Evolutionary conservation across 352 stramenopile genomes (phyloP).

Genomic region (Pythium vanterpoolii): DNA sequence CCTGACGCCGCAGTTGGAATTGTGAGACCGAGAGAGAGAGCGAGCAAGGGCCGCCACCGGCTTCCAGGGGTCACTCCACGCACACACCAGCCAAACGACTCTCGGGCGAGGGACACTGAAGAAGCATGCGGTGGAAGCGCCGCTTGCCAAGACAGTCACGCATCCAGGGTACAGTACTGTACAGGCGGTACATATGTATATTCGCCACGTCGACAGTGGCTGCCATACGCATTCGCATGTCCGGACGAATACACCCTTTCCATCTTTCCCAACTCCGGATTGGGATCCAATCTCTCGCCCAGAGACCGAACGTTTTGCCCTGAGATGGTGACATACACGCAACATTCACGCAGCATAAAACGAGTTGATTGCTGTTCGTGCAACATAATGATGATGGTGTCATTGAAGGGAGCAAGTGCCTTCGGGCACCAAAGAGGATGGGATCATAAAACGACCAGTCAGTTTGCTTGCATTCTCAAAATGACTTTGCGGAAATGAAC

Average conservation of each 20-base stretch:
- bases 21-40: background rate
- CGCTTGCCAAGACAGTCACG: background rate
- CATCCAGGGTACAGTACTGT: background rate
- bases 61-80: background rate
- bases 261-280: background rate
- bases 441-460: too few species aligned
- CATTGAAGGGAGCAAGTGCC: too few species aligned
- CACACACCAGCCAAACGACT: background rate
- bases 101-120: background rate
- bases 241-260: background rate
- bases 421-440: too few species aligned
- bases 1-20: background rate
- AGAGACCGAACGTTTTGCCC: background rate
- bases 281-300: background rate
- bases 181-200: too few species aligned
- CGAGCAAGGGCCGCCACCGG: background rate
- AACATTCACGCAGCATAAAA: too few species aligned
- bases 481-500: too few species aligned
- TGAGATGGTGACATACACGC: too few species aligned
- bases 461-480: too few species aligned
- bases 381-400: too few species aligned
- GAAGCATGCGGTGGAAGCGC: background rate
- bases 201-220: background rate
- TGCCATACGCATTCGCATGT: background rate
- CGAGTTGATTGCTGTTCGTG: too few species aligned